Evolutionary conservation across 108 stramenopile genomes (phyloP), one percentile per base, ranked within the genome.

Genomic region (Conticribra weissflogii): DNA sequence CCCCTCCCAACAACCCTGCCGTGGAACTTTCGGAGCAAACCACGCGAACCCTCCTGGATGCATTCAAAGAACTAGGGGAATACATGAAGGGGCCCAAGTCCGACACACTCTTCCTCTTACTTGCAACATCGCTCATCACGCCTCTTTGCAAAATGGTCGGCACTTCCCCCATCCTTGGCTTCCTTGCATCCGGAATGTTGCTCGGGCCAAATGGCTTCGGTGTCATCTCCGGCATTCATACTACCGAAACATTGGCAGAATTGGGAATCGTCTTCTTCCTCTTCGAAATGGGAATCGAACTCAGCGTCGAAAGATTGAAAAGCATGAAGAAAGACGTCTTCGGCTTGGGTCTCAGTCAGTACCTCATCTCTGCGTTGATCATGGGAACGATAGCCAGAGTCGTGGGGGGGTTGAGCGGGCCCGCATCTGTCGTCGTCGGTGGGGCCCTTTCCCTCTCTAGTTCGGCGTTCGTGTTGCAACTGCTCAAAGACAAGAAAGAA

Each of bases 201-300:
- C 60, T 98, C 15, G 97, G 97, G 33, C 97, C 97, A 54, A 91
- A 93, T 59, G 96, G 92, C 23, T 81, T 85, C 18, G 90, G 93
- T 9, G 65, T 96, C 30, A 94, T 98, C 65, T 65, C 63, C 29
- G 92, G 86, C 17, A 82, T 93, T 54, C 91, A 92, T 61, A 87
- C 86, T 9, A 89, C 90, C 9, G 89, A 93, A 56, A 82, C 74
- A 19, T 67, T 97, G 64, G 96, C 94, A 1, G 96, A 98, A 66
- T 82, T 97, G 63, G 97, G 97, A 19, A 97, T 98, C 33, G 96
- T 97, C 36, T 97, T 98, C 70, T 98, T 98, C 72, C 77, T 98
- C 1, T 98, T 98, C 68, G 98, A 98, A 74, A 98, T 98, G 98
- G 98, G 98, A 28, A 87, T 98, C 36, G 96, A 98, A 70, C 77